Percentiles rank a stretch among this genome's conserved stretches.
These are phyloP conservation scores for Mangifera indica DNA, from an alignment of 345 rosid species.

Conservation along the genomic window DNA sequence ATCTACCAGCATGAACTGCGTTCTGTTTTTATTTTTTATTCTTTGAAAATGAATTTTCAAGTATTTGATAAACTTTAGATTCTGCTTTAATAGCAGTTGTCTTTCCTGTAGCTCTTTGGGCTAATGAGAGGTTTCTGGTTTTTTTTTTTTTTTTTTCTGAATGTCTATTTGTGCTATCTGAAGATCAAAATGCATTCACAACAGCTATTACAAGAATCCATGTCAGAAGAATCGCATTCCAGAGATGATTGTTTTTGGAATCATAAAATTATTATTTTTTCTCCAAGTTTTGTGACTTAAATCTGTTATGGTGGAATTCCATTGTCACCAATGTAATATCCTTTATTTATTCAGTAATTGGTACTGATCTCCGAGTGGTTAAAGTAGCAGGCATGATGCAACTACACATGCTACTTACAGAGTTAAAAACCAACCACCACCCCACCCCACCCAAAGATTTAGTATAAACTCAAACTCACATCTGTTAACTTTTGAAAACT, in stretches of 20 bases:
- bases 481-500: no score
- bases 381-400: no score
- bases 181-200: slow-evolving; percentile 52
- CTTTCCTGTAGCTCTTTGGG: no score
- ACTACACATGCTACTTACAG: no score
- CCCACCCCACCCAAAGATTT: no score
- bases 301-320: slow-evolving; percentile 85
- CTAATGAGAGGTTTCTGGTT: background rate
- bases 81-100: background rate
- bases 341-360: slow-evolving; percentile 19
- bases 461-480: no score
- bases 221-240: slow-evolving; percentile 51
- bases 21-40: background rate
- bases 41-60: background rate
- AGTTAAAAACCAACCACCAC: no score
- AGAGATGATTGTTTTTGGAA: slow-evolving; percentile 62
- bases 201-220: slow-evolving; percentile 33
- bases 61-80: background rate
- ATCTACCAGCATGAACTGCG: slow-evolving; percentile 37
- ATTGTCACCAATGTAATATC: slow-evolving; percentile 79
- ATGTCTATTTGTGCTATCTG: slow-evolving; percentile 51
- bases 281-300: slow-evolving; percentile 79
- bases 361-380: no score
- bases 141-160: no score
- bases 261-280: slow-evolving; percentile 45